These are phyloP conservation scores for Lactifluus subvellereus DNA, from an alignment of 768 basidiomycete species.

Conservation along the genomic window DNA sequence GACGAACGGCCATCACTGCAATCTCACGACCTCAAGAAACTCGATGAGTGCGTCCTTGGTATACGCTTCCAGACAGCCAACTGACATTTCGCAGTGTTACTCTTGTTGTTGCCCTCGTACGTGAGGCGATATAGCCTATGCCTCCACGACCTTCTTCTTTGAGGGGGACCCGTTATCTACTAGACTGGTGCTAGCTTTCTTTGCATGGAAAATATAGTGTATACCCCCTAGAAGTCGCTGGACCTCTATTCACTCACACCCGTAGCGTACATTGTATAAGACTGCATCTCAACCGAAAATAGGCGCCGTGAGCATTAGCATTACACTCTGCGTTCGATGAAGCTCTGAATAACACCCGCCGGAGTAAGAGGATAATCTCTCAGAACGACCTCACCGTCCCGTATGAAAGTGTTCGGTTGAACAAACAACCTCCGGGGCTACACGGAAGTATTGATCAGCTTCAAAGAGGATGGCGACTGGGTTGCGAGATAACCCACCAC, in stretches of 20 bases:
- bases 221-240: conserved; percentile 8
- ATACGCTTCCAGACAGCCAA: background rate
- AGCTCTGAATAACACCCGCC: conserved; percentile 73
- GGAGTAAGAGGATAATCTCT: conserved; percentile 74
- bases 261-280: conserved; percentile 15
- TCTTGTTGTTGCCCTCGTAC: conserved; percentile 60
- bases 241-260: conserved; percentile 1
- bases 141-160: background rate
- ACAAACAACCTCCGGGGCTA: conserved; percentile 83
- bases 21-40: conserved; percentile 45
- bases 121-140: conserved; percentile 45
- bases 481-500: conserved; percentile 42
- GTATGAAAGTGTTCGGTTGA: conserved; percentile 72
- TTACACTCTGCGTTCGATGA: conserved; percentile 53
- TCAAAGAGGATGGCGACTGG: background rate
- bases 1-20: background rate
- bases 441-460: background rate
- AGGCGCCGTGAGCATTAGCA: background rate
- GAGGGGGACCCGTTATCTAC: background rate
- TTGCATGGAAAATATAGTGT: conserved; percentile 5
- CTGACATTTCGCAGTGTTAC: conserved; percentile 48
- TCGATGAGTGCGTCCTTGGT: conserved; percentile 59
- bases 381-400: conserved; percentile 60
- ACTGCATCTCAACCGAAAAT: background rate
- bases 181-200: conserved; percentile 1